Evolutionary conservation across 176 grass and related monocot species (phyloP).

Genomic region (Bothriochloa decipiens): DNA sequence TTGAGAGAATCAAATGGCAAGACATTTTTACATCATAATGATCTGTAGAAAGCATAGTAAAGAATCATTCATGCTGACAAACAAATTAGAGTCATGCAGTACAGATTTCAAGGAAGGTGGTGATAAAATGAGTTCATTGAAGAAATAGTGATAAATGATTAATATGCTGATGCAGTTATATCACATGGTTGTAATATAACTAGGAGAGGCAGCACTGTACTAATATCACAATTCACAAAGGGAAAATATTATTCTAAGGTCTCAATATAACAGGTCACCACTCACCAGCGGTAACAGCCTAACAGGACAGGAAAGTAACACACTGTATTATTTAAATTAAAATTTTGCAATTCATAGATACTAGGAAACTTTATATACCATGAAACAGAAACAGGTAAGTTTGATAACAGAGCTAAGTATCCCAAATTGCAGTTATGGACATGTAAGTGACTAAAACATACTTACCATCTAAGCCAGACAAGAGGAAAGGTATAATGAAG

Average conservation of each 20-base stretch:
- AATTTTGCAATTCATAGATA: not conserved
- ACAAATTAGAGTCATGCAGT: not conserved
- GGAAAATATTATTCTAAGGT: not conserved
- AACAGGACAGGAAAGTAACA: not conserved
- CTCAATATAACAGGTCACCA: not conserved
- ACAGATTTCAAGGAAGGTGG: not conserved
- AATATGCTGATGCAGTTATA: not conserved
- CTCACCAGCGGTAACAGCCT: not conserved
- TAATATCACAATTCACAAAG: not conserved
- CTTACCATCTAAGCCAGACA: slow-evolving; percentile 85
- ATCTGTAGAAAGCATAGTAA: slow-evolving; percentile 50
- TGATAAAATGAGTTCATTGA: not conserved
- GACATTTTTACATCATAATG: slow-evolving; percentile 99
- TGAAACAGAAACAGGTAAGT: not conserved
- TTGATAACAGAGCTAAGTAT: not conserved
- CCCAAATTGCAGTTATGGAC: not conserved
- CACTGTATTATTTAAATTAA: not conserved
- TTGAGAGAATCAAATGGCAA: slow-evolving; percentile 98
- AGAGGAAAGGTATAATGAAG: slow-evolving; percentile 86
- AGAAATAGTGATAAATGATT: not conserved
- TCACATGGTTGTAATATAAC: not conserved
- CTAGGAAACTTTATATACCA: not conserved
- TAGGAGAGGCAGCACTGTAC: not conserved
- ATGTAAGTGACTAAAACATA: slow-evolving; percentile 36
- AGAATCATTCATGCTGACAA: not conserved